Evolutionary conservation across 257 asterid species (phyloP), one percentile per base, ranked within the genome.

Genomic region (Eucommia ulmoides): DNA sequence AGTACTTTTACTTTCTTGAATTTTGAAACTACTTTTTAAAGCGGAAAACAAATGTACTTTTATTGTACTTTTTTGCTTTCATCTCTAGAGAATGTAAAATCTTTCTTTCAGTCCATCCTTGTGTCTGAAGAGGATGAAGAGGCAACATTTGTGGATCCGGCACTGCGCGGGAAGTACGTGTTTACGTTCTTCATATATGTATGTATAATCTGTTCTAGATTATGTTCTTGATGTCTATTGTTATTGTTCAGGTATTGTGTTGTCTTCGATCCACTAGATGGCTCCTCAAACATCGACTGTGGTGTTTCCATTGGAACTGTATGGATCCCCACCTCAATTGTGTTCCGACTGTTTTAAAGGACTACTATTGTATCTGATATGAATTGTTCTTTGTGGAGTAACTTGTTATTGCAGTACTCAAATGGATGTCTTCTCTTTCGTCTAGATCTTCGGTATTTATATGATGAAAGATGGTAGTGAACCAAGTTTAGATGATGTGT

Each of bases 301-400:
- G 98, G 88, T 19, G 98, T 89, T 63, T 80, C 96, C 14, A 89
- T 89, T 47, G 98, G 98, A 66, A 89, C 98, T 20, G 97, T 89
- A 74, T 18, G 74, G 16, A 52, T 41, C 44, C 21, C 19, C 15
- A 21, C 19, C 48, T 42, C 8, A 42, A 42, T 16, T 42, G 48
- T 10, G 4, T 42, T 42, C 6, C 4, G 1, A 42, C 19, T 42
- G 48, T 42, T 42, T 3, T 17, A 42, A 0, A 3, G 21, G 48
- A 16, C 19, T 42, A 3, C 15, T 16, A 1, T 42, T 2, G n/a
- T n/a, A n/a, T n/a, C 8, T 42, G 20, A 5, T 3, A 18, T 15
- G 15, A 16, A 42, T 16, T 42, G 19, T 53, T 62, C 19, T 33
- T 22, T 56, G 18, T 2, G 3, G 48, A 26, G 42, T 16, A 23